Evolutionary conservation across 306 rosid genomes (phyloP).

Genomic region (Vigna unguiculata): DNA sequence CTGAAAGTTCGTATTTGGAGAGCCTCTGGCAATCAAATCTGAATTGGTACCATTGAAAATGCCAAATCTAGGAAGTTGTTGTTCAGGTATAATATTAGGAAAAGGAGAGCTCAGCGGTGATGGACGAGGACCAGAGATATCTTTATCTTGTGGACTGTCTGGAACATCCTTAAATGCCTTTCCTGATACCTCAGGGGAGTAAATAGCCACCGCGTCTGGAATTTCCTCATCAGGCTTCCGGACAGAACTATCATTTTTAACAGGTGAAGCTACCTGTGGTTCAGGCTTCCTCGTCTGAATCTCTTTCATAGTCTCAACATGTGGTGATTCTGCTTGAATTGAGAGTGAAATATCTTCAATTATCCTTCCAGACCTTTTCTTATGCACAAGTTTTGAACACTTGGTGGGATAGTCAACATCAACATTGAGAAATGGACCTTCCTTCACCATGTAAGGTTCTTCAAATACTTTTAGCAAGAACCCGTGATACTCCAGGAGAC

Average conservation of each 20-base stretch:
- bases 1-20: slow-evolving; percentile 52
- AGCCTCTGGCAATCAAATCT: slow-evolving; percentile 45
- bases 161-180: slow-evolving; percentile 50
- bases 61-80: slow-evolving; percentile 51
- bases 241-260: slow-evolving; percentile 48
- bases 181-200: slow-evolving; percentile 57
- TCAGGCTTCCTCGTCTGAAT: slow-evolving; percentile 48
- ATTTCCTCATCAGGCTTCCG: slow-evolving; percentile 65
- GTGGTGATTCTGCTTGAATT: slow-evolving; percentile 46
- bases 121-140: slow-evolving; percentile 39
- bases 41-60: slow-evolving; percentile 43
- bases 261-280: slow-evolving; percentile 47
- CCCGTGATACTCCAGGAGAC: slow-evolving; percentile 83
- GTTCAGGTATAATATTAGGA: slow-evolving; percentile 45
- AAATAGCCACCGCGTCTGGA: slow-evolving; percentile 48
- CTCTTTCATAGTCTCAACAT: slow-evolving; percentile 52
- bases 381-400: slow-evolving; percentile 82
- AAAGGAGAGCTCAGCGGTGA: slow-evolving; percentile 54
- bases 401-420: slow-evolving; percentile 83
- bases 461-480: slow-evolving; percentile 70
- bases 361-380: slow-evolving; percentile 73
- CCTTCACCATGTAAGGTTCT: slow-evolving; percentile 90
- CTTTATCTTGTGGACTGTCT: slow-evolving; percentile 49
- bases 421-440: slow-evolving; percentile 78
- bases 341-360: slow-evolving; percentile 62